phyloP scores from a whole-genome alignment of 2,329 filamentous ascomycete species.

The Teratosphaeria zuluensis region DNA sequence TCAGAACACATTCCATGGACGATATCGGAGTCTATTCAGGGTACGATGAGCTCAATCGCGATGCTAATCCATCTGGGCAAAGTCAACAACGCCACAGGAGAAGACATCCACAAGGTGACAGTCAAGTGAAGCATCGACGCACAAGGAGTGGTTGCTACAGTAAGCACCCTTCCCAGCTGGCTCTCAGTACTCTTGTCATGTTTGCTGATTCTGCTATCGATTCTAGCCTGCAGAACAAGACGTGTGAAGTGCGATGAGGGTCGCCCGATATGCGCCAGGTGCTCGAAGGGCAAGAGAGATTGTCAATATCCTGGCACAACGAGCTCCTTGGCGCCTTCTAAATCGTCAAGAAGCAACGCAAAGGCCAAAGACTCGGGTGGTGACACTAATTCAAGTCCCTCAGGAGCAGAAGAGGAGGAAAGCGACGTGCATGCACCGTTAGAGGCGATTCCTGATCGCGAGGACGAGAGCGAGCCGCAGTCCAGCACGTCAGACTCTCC shows the following conservation, averaged over 20 bases:
- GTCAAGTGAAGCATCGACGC: conserved; percentile 83
- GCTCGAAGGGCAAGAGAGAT: conserved; percentile 81
- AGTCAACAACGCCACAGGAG: conserved; percentile 17
- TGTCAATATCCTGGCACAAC: conserved; percentile 78
- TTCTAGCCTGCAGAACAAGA: neutral
- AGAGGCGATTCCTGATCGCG: conserved; percentile 37
- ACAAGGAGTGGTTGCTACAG: conserved; percentile 92
- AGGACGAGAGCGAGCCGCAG: conserved; percentile 13
- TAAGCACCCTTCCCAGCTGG: conserved; percentile 72
- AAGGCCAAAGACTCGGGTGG: conserved; percentile 36
- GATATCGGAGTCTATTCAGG: conserved; percentile 23
- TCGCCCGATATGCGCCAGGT: conserved; percentile 78
- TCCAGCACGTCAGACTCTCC: conserved; percentile 13
- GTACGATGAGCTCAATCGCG: conserved; percentile 20
- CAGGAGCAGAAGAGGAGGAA: conserved; percentile 36
- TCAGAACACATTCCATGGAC: conserved; percentile 21
- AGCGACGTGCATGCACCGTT: conserved; percentile 33
- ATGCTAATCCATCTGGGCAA: conserved; percentile 16
- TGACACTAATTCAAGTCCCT: conserved; percentile 41
- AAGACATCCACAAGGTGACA: conserved; percentile 28
- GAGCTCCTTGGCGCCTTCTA: conserved; percentile 40
- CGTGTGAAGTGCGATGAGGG: conserved; percentile 71
- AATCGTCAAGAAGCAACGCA: conserved; percentile 31
- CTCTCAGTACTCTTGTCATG: conserved; percentile 24
- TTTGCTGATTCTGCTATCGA: neutral